Evolutionary conservation across 495 filamentous ascomycete species (phyloP), one percentile per base, ranked within the genome.

Genomic region (Cairneyella variabilis): DNA sequence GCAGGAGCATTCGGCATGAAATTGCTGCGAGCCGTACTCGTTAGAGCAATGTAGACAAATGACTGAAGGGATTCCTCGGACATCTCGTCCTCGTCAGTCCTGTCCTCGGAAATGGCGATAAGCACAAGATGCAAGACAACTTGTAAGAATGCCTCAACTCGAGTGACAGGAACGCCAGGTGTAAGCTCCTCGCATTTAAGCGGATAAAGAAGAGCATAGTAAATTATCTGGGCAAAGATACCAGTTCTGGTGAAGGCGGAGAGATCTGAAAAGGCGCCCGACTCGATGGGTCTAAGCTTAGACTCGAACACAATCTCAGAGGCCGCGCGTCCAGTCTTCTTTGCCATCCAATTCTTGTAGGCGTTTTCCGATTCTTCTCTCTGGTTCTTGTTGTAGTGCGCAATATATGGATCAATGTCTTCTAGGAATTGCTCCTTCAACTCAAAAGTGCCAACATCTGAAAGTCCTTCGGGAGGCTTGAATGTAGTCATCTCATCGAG

Each of bases 361-460:
- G 88, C 86, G 49, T 76, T 85, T 71, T 99, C 93, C 0, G 91
- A 88, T 64, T 99, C 93, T 61, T 99, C 93, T 22, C 93, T 86
- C 67, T 97, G 95, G 65, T 97, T 97, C 67, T 96, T 95, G 57
- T 82, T 91, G 70, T 93, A 99, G 59, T 97, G 89, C 12, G 90
- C 85, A 60, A 89, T 89, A 63, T 97, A 99, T 3, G 93, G 93
- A 66, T 99, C 93, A 25, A 97, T 80, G 22, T 95, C 77, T 48
- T 88, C 85, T 23, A 95, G 76, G 57, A 84, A 90, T 50, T 96
- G 78, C 0, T 84, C 79, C 68, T 92, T 96, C 37, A 99, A 74
- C 63, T 95, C 90, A 60, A 99, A 97, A 0, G 88, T 95, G 23
- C 93, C 93, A 9, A 88, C 85, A 68, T 97, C 93, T 26, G 86